Percentiles rank a stretch among this genome's conserved stretches.
phyloP scores from a whole-genome alignment of 257 asterid genomes.

The Datura wrightii region DNA sequence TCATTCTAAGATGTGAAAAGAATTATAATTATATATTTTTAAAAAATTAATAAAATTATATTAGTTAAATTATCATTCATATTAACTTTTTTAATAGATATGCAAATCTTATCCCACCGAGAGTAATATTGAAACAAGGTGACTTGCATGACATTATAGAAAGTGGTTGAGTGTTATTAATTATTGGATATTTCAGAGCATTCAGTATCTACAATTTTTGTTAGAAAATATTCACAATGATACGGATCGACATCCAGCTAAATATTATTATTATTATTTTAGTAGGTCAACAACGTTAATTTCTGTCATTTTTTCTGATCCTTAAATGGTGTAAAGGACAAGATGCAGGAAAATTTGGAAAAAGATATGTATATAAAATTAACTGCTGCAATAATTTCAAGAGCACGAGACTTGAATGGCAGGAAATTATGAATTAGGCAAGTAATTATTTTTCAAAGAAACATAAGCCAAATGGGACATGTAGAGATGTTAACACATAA shows the following conservation, averaged over 20 bases:
- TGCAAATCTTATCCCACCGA: too few species aligned
- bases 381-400: too few species aligned
- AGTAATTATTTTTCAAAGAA: neutral
- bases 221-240: too few species aligned
- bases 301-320: neutral
- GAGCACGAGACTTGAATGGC: too few species aligned
- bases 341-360: neutral
- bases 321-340: neutral
- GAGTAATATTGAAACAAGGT: neutral
- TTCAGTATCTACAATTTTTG: neutral
- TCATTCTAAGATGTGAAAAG: too few species aligned
- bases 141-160: neutral
- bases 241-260: neutral
- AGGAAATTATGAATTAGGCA: too few species aligned
- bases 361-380: too few species aligned
- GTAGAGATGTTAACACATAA: neutral
- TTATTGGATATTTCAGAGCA: neutral
- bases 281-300: neutral
- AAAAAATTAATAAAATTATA: too few species aligned
- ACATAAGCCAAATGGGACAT: neutral
- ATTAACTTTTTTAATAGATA: too few species aligned
- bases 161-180: neutral
- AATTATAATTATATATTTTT: too few species aligned
- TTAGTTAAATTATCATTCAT: too few species aligned
- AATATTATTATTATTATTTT: neutral